Base-by-base conservation (phyloP, 1,284 basidiomycete genomes). In the Ganoderma lucidum region DNA sequence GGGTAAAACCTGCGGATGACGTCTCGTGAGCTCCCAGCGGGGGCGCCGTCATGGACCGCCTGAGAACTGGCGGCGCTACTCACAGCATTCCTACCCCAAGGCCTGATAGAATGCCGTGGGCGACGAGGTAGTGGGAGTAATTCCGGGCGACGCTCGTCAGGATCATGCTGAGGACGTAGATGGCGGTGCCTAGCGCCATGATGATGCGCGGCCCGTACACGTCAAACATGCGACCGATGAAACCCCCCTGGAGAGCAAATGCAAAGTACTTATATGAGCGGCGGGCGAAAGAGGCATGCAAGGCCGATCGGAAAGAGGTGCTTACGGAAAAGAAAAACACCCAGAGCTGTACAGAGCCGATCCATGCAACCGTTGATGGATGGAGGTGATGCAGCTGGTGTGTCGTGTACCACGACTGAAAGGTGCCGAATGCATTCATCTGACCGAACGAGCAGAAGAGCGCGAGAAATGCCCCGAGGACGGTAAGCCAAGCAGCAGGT, bases 321-420 rank as follows among this genome's bases (percentile, higher is more conserved):
- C 81, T 72, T 76, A 86, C 75, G 77, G 83, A 80, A 66, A 78
- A 77, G 68, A 80, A 80, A 75, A 83, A 86, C 3, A 78, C 70
- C 73, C 75, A 79, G 6, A 86, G 73, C 69, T 86, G 85, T 44
- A 86, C 66, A 15, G 85, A 82, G 12, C 85, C 85, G 65, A 86
- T 86, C 81, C 84, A 84, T 4, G 85, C 83, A 70, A 86, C 83
- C n/a, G 75, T 80, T 12, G 83, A 85, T 3, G 78, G 75, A 6
- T 78, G 78, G 56, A 63, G 78, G 75, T 70, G 74, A 62, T 63
- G 75, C 41, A 86, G 79, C 64, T 85, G 81, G 66, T 84, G 80
- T 9, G 74, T 76, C 17, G 80, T 80, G 69, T 86, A 86, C 80
- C 82, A 86, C 51, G 81, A 75, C 73, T 86, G 85, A 68, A 82